Evolutionary conservation across 116 monocot species (phyloP).

Genomic region (Phalaenopsis hybrid): DNA sequence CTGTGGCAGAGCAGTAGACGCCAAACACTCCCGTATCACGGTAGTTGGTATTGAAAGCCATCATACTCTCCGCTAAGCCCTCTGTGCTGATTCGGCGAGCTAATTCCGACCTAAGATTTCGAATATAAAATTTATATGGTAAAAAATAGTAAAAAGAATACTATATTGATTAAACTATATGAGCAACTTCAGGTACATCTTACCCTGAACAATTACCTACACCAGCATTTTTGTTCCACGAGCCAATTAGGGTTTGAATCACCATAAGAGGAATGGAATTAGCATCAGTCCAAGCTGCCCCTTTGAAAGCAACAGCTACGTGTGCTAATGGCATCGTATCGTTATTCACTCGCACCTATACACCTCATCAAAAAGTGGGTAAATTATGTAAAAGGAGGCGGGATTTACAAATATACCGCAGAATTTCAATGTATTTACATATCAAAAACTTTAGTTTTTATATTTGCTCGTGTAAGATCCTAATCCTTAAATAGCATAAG

Average conservation of each 20-base stretch:
- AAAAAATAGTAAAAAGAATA: not conserved
- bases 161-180: not conserved
- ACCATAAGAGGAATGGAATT: conserved; percentile 89
- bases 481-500: no score
- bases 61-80: conserved; percentile 74
- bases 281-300: conserved; percentile 63
- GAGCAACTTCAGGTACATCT: not conserved
- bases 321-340: conserved; percentile 51
- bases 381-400: not conserved
- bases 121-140: not conserved
- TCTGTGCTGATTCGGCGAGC: conserved; percentile 50
- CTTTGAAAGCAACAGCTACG: conserved; percentile 74
- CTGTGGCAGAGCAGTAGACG: conserved; percentile 54
- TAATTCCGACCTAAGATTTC: conserved; percentile 54
- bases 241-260: conserved; percentile 77
- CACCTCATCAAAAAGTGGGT: not conserved
- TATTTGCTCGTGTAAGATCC: no score
- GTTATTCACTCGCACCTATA: conserved; percentile 60
- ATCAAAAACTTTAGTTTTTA: no score
- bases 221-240: conserved; percentile 64
- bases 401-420: no score
- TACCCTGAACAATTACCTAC: conserved; percentile 82
- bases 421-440: no score
- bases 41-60: conserved; percentile 96
- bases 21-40: conserved; percentile 85